phyloP scores from a whole-genome alignment of 177 flowering plant species.

The Vitis hybrid region DNA sequence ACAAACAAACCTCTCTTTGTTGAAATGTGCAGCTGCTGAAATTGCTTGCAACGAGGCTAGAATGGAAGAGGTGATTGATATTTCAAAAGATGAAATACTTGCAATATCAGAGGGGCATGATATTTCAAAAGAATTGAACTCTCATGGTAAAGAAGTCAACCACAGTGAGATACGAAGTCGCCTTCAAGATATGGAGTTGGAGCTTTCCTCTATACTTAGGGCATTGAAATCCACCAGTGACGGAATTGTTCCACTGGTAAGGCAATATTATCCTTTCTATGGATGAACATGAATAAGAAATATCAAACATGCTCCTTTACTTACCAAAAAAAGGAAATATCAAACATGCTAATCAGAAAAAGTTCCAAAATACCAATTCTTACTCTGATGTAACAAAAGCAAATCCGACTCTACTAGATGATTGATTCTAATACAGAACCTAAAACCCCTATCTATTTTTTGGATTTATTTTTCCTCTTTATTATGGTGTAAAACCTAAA shows the following conservation, averaged over 20 bases:
- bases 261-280: neutral
- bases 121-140: constrained; percentile 12
- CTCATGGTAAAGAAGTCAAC: constrained; percentile 21
- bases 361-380: too few relatives aligned
- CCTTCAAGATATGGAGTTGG: constrained; percentile 56
- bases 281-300: neutral
- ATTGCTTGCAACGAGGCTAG: constrained; percentile 21
- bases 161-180: constrained; percentile 39
- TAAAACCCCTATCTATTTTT: too few relatives aligned
- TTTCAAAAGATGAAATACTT: constrained; percentile 20
- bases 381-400: too few relatives aligned
- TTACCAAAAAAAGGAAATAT: too few relatives aligned
- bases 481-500: too few relatives aligned
- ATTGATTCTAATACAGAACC: too few relatives aligned
- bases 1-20: neutral
- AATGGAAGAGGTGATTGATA: constrained; percentile 4
- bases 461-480: too few relatives aligned
- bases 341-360: too few relatives aligned
- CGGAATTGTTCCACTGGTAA: constrained; percentile 28
- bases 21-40: constrained; percentile 49
- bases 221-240: constrained; percentile 40
- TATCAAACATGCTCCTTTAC: too few relatives aligned
- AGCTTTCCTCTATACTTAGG: constrained; percentile 67
- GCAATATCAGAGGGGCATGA: constrained; percentile 18
- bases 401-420: too few relatives aligned